Evolutionary conservation across 2,329 filamentous ascomycete genomes (phyloP).

Genomic region (Scytalidium sp.): DNA sequence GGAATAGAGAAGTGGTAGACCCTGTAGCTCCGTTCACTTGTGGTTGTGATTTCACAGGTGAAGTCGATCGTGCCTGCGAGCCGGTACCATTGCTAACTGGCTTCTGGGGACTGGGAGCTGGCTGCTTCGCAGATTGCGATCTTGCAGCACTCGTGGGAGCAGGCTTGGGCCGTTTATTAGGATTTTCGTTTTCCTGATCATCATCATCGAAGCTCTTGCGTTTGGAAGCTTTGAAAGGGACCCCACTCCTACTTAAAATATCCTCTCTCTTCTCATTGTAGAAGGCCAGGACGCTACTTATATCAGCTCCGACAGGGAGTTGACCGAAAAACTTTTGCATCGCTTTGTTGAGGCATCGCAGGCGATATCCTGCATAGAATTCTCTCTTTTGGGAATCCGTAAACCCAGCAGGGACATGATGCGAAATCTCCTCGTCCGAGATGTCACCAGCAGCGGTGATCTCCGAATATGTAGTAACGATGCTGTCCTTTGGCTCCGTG

Average conservation of each 20-base stretch:
- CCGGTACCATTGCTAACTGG: background rate
- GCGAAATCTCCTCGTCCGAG: slow-evolving; percentile 17
- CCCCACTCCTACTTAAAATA: slow-evolving; percentile 6
- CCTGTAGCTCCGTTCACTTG: slow-evolving; percentile 2
- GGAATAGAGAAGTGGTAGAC: background rate
- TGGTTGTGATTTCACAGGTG: slow-evolving; percentile 4
- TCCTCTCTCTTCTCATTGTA: slow-evolving; percentile 10
- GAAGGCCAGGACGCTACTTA: background rate
- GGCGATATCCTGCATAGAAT: slow-evolving; percentile 23
- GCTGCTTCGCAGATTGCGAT: background rate
- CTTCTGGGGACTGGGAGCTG: background rate
- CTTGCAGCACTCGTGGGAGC: background rate
- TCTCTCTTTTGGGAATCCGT: slow-evolving; percentile 16
- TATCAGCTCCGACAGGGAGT: slow-evolving; percentile 7
- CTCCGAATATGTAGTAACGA: slow-evolving; percentile 1
- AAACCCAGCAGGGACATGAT: slow-evolving; percentile 16
- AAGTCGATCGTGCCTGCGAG: background rate
- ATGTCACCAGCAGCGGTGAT: slow-evolving; percentile 12
- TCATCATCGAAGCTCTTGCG: slow-evolving; percentile 16
- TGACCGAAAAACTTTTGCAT: slow-evolving; percentile 19
- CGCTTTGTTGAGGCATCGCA: slow-evolving; percentile 24
- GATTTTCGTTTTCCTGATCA: slow-evolving; percentile 17
- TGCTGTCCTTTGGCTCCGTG: background rate
- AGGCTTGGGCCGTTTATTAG: slow-evolving; percentile 18
- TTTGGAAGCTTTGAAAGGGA: slow-evolving; percentile 9